Conservation (phyloP, 2,329 filamentous ascomycete species). For the Exophiala sideris region DNA sequence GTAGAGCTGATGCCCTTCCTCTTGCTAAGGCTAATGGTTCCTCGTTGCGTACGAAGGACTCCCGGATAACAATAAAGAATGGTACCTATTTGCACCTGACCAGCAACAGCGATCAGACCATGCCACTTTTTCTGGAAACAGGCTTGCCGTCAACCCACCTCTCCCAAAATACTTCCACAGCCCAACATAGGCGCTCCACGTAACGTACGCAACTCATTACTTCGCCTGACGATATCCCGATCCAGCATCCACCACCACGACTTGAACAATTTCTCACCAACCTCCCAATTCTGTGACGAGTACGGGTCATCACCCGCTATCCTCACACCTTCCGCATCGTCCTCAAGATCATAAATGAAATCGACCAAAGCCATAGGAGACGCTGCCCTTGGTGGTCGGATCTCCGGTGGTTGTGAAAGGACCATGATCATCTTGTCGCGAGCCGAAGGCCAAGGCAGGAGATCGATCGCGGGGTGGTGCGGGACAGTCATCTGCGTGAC, state of each 20-base stretch:
- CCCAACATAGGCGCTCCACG: slow-evolving; percentile 40
- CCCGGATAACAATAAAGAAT: no score
- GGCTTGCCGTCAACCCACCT: slow-evolving; percentile 4
- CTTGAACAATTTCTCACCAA: slow-evolving; percentile 57
- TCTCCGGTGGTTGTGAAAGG: slow-evolving; percentile 47
- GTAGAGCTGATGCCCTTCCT: no score
- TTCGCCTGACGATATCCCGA: slow-evolving; percentile 50
- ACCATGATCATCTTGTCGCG: slow-evolving; percentile 54
- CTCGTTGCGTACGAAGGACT: no score
- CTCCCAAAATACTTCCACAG: slow-evolving; percentile 17
- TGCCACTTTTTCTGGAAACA: no score
- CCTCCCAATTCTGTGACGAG: slow-evolving; percentile 52
- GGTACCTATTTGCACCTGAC: no score
- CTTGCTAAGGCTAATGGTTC: no score
- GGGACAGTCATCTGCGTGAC: slow-evolving; percentile 48
- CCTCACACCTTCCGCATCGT: slow-evolving; percentile 50
- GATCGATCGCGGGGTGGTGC: slow-evolving; percentile 57
- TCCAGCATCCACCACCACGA: slow-evolving; percentile 63
- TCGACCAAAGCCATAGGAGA: slow-evolving; percentile 49
- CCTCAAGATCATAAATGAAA: slow-evolving; percentile 57
- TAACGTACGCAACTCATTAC: slow-evolving; percentile 50
- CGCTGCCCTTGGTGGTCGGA: slow-evolving; percentile 48
- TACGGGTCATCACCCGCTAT: slow-evolving; percentile 52
- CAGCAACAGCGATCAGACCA: no score
- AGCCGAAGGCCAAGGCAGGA: slow-evolving; percentile 57